Conservation (phyloP, 2,329 filamentous ascomycete genomes). For the Thelonectria olida region DNA sequence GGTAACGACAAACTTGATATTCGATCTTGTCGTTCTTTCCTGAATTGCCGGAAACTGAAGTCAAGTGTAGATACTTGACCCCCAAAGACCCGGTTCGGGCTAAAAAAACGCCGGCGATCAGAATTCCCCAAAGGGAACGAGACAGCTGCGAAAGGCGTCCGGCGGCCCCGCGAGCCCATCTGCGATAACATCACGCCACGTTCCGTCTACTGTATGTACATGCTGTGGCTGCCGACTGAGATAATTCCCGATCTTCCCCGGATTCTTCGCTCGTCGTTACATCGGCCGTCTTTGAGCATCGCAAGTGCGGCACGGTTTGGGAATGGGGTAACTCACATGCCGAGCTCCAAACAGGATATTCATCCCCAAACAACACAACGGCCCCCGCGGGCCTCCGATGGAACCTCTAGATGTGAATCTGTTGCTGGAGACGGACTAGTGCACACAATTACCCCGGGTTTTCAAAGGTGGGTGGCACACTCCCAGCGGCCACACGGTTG, state of each 20-base stretch:
- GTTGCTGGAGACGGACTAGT: neutral
- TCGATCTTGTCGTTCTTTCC: neutral
- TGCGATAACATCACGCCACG: slow-evolving; percentile 1
- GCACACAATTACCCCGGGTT: neutral
- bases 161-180: neutral
- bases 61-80: too few relatives aligned
- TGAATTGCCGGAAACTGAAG: too few relatives aligned
- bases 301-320: neutral
- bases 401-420: neutral
- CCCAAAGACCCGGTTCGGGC: too few relatives aligned
- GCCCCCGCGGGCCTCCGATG: slow-evolving; percentile 5
- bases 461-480: too few relatives aligned
- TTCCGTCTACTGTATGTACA: too few relatives aligned
- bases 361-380: too few relatives aligned
- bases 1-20: neutral
- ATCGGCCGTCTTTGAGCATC: neutral
- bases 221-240: neutral
- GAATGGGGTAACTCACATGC: too few relatives aligned
- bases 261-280: neutral
- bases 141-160: neutral
- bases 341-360: neutral
- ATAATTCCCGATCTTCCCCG: slow-evolving; percentile 13
- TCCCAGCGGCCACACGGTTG: too few relatives aligned
- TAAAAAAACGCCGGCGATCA: slow-evolving; percentile 11
- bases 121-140: slow-evolving; percentile 17